Evolutionary conservation across 2,329 filamentous ascomycete genomes (phyloP), one percentile per base, ranked within the genome.

Genomic region (Stagonosporopsis rhizophila): DNA sequence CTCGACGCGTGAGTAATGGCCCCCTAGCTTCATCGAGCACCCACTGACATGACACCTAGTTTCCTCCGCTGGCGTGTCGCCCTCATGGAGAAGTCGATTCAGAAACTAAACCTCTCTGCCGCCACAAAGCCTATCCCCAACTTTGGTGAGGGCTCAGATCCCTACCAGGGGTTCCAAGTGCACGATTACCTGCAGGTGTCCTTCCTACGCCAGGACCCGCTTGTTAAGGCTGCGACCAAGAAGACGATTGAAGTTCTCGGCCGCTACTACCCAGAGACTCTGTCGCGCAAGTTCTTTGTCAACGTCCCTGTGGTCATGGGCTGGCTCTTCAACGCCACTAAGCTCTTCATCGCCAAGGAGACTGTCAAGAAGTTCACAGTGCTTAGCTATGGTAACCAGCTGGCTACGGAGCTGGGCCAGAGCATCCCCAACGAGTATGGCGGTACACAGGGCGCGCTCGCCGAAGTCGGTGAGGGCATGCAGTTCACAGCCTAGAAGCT

Each of bases 241-340:
- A 87, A 93, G 79, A 93, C 91, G 41, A 96, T 97, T 74, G 84
- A 89, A 59, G 83, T 90, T 47, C 92, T 97, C 74, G 85, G 88
- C 47, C 87, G 85, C 65, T 90, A 90, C 64, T 97, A 97, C 79
- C 93, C 94, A 0, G 94, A 97, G 80, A 86, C 96, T 9, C 83
- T 97, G 44, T 87, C 86, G 67, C 86, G 94, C 79, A 97, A 97
- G 82, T 97, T 93, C 83, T 97, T 97, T 73, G 90, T 97, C 79
- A 97, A 97, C 70, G 91, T 97, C 6, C 94, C 94, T 0, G 78
- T 88, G 52, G 82, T 97, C 69, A 97, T 97, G 93, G 90, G 91
- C 53, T 97, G 93, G 81, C 70, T 82, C 66, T 82, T 80, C 70
- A 71, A 73, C 6, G 78, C 77, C 2, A 78, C 80, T 65, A 81